These are phyloP conservation scores for Rhododendron vialii DNA, from an alignment of 148 eudicot genomes.

Conservation along the genomic window DNA sequence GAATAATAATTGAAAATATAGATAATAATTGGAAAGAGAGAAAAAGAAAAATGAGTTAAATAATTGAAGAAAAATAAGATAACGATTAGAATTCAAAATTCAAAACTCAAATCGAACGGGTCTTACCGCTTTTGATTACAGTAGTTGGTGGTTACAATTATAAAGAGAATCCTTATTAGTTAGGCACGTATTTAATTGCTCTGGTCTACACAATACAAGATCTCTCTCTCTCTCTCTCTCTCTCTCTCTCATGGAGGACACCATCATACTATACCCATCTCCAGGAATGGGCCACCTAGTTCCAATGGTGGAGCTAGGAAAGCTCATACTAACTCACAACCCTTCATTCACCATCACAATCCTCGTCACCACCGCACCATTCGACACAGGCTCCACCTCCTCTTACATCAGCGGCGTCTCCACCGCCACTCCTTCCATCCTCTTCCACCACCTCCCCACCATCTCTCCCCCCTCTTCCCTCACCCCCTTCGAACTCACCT, in stretches of 20 bases:
- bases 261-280: conserved; percentile 22
- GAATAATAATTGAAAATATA: no score
- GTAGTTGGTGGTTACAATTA: no score
- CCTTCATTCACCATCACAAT: conserved; percentile 21
- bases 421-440: conserved; percentile 25
- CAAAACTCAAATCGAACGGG: no score
- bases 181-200: no score
- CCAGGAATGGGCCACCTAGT: conserved; percentile 25
- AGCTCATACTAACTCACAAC: conserved; percentile 22
- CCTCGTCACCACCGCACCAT: conserved; percentile 13
- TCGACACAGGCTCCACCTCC: conserved; percentile 18
- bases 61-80: no score
- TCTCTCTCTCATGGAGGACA: neutral
- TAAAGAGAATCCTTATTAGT: no score
- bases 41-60: accelerated
- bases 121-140: no score
- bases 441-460: conserved; percentile 29
- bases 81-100: no score
- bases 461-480: neutral
- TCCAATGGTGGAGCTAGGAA: conserved; percentile 30
- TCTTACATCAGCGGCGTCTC: conserved; percentile 19
- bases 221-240: neutral
- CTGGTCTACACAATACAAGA: no score
- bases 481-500: neutral
- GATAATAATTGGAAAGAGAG: accelerated